These are phyloP conservation scores for Xylariomycetidae sp. DNA, from an alignment of 2,329 filamentous ascomycete genomes.

Conservation along the genomic window DNA sequence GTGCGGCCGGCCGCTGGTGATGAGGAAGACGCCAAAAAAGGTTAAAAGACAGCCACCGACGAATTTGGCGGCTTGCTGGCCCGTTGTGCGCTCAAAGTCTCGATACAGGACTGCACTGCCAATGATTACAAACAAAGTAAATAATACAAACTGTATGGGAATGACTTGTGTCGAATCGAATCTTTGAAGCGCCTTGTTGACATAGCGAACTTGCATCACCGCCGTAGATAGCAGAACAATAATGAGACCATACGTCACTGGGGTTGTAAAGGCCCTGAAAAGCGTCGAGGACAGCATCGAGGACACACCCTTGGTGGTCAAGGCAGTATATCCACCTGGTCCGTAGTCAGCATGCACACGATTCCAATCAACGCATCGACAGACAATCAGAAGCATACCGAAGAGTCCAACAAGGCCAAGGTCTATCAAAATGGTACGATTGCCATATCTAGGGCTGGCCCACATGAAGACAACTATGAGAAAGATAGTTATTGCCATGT, in stretches of 20 bases:
- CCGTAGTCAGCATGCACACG: constrained; percentile 8
- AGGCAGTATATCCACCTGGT: constrained; percentile 85
- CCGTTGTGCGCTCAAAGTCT: constrained; percentile 82
- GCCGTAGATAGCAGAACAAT: constrained; percentile 77
- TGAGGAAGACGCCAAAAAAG: constrained; percentile 95
- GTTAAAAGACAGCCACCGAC: constrained; percentile 86
- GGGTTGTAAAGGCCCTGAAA: constrained; percentile 83
- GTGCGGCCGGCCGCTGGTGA: constrained; percentile 74
- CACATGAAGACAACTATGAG: constrained; percentile 77
- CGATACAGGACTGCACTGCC: constrained; percentile 91
- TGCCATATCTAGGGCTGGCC: constrained; percentile 78
- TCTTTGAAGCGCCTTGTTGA: constrained; percentile 81
- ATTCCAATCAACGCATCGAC: constrained; percentile 4
- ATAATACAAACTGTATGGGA: constrained; percentile 94
- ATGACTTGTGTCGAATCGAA: constrained; percentile 99
- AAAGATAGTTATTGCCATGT: constrained; percentile 69
- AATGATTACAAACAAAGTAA: constrained; percentile 91
- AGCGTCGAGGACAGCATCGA: constrained; percentile 90
- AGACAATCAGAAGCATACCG: constrained; percentile 50
- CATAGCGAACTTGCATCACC: constrained; percentile 93
- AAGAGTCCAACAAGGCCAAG: constrained; percentile 90
- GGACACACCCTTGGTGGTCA: constrained; percentile 94
- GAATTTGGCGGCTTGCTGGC: constrained; percentile 74
- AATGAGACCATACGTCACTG: constrained; percentile 84
- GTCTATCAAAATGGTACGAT: constrained; percentile 83